These are phyloP conservation scores for Coemansia sp. DNA, from an alignment of 192 early-diverging fungal species.

Conservation along the genomic window DNA sequence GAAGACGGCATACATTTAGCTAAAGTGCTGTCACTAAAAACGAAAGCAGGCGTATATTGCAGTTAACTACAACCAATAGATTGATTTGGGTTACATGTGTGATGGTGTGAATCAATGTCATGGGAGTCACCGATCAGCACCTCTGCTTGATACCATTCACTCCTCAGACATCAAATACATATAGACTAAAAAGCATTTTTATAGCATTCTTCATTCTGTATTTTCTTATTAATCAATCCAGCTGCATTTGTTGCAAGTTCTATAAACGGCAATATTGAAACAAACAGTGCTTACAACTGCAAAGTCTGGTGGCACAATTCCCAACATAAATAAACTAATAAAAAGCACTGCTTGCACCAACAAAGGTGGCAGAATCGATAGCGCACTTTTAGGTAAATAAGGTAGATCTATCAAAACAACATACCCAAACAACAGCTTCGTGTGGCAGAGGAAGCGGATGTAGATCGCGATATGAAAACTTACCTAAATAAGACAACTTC, in stretches of 20 bases:
- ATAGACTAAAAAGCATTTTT: not conserved
- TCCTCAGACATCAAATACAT: not conserved
- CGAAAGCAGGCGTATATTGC: not conserved
- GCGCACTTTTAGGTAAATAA: not conserved
- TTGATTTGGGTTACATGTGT: not conserved
- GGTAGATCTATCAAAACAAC: not conserved
- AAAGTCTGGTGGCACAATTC: not conserved
- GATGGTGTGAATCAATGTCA: not conserved
- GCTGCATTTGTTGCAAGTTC: not conserved
- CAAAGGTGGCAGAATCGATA: not conserved
- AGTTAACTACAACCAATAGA: not conserved
- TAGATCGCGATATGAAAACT: not conserved
- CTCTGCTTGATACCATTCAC: not conserved
- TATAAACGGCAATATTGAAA: not conserved
- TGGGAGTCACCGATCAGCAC: not conserved
- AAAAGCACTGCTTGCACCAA: not conserved
- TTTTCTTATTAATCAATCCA: not conserved
- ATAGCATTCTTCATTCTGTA: not conserved
- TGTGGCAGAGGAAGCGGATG: not conserved
- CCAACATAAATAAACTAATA: not conserved
- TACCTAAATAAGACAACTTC: not conserved
- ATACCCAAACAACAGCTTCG: not conserved
- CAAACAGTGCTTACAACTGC: not conserved
- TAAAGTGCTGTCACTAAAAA: not conserved
- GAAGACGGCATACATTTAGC: not conserved